Conservation (phyloP, 805 yeast genomes). For the Starmerella khaoyaiensis region DNA sequence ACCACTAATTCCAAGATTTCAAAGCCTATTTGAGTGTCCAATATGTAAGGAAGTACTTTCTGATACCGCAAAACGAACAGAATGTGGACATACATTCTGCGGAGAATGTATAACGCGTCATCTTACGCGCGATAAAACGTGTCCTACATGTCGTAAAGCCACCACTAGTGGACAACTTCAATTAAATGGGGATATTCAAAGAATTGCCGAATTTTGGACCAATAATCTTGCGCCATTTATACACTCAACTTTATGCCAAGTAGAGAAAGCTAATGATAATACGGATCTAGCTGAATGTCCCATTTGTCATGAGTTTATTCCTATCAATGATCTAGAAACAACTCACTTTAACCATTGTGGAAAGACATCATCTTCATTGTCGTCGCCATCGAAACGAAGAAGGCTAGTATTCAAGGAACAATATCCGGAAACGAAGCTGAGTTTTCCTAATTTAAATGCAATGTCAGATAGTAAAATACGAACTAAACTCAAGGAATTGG, state of each 20-base stretch:
- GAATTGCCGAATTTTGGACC: conserved; percentile 42
- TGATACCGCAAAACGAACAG: conserved; percentile 63
- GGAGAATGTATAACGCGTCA: conserved; percentile 71
- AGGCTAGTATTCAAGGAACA: conserved; percentile 3
- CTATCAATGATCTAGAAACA: conserved; percentile 42
- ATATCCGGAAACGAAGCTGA: conserved; percentile 5
- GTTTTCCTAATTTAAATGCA: conserved; percentile 48
- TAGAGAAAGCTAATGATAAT: conserved; percentile 19
- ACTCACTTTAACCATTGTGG: conserved; percentile 50
- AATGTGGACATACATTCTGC: conserved; percentile 84
- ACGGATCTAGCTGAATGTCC: conserved; percentile 46
- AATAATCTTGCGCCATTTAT: too few relatives aligned
- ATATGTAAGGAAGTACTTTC: conserved; percentile 72
- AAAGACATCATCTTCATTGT: neutral
- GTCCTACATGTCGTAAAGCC: conserved; percentile 69
- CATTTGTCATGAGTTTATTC: conserved; percentile 44
- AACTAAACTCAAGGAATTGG: conserved; percentile 41
- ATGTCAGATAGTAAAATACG: conserved; percentile 48
- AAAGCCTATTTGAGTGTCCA: conserved; percentile 72
- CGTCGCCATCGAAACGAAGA: conserved; percentile 5
- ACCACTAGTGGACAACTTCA: conserved; percentile 57
- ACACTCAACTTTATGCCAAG: too few relatives aligned
- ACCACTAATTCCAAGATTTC: conserved; percentile 33
- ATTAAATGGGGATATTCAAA: conserved; percentile 59
- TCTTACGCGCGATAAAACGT: conserved; percentile 43